Conservation (phyloP, 78 protist genomes). For the Pigoraptor vietnamica region DNA sequence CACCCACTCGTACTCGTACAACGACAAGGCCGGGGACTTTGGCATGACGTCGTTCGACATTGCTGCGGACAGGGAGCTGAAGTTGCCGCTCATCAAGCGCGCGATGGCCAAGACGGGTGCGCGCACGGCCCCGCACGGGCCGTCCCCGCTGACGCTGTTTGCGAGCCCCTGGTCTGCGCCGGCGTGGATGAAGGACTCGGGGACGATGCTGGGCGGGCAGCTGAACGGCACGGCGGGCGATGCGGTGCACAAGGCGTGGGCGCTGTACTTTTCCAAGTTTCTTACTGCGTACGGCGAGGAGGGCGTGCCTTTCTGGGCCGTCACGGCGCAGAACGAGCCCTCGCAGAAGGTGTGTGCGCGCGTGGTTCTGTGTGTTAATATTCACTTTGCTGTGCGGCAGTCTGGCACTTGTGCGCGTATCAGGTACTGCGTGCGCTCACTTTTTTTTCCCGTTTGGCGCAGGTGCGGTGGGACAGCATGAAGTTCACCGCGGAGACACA, state of each 20-base stretch:
- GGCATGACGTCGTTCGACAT: neutral
- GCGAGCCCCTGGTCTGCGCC: conserved; percentile 50
- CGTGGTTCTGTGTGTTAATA: too few relatives aligned
- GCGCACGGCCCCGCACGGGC: neutral
- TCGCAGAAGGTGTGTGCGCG: neutral
- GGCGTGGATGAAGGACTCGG: conserved; percentile 43
- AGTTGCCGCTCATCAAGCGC: neutral
- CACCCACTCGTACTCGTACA: conserved; percentile 14
- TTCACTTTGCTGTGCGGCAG: too few relatives aligned
- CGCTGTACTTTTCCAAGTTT: conserved; percentile 23
- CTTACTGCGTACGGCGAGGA: conserved; percentile 13
- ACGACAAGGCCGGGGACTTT: conserved; percentile 17
- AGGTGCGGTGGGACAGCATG: conserved; percentile 14
- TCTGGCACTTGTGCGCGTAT: neutral
- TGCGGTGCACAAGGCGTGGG: conserved; percentile 14
- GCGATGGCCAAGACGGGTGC: conserved; percentile 4
- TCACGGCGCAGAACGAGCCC: conserved; percentile 32
- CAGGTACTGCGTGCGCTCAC: neutral
- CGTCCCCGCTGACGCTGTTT: neutral
- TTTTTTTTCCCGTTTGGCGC: too few relatives aligned
- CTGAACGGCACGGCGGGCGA: neutral
- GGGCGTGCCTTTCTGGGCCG: conserved; percentile 24
- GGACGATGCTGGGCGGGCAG: neutral
- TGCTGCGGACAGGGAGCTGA: neutral
- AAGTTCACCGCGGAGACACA: neutral